Evolutionary conservation across 129 eudicot genomes (phyloP).

Genomic region (Chrysanthemum seticuspe): DNA sequence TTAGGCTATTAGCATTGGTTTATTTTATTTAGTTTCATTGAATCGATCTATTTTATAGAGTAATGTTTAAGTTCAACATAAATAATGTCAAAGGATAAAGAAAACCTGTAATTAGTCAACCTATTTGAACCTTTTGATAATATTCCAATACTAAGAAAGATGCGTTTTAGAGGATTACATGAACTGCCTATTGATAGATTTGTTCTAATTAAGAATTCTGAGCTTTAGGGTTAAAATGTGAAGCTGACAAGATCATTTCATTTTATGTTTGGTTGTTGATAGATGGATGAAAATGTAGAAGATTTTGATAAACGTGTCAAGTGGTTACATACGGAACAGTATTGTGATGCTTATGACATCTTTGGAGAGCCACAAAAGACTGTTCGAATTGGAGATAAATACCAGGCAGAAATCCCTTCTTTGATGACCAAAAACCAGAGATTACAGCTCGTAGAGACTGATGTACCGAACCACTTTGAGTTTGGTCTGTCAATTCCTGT

Average conservation of each 20-base stretch:
- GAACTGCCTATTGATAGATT: too few species aligned
- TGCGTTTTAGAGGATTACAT: too few species aligned
- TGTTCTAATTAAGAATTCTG: too few species aligned
- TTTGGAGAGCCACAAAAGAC: slow-evolving; percentile 24
- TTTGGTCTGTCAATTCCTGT: slow-evolving; percentile 37
- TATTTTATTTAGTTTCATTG: too few species aligned
- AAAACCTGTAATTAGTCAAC: too few species aligned
- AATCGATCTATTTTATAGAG: too few species aligned
- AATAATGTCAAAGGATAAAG: too few species aligned
- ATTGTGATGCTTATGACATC: slow-evolving; percentile 20
- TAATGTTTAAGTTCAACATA: too few species aligned
- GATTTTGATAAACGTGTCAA: slow-evolving; percentile 1
- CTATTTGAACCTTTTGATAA: too few species aligned
- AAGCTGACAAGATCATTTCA: too few species aligned
- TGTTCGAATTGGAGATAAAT: slow-evolving; percentile 44
- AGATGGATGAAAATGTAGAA: slow-evolving; percentile 27
- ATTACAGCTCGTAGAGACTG: slow-evolving; percentile 1
- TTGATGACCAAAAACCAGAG: slow-evolving; percentile 22
- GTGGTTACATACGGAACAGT: slow-evolving; percentile 16
- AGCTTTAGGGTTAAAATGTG: too few species aligned
- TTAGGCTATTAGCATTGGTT: background rate
- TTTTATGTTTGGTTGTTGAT: background rate
- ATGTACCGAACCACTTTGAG: background rate
- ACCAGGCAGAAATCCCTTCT: slow-evolving; percentile 43
- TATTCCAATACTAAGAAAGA: too few species aligned